Evolutionary conservation across 805 yeast species (phyloP).

Genomic region (Pichia rugopelliculosa): DNA sequence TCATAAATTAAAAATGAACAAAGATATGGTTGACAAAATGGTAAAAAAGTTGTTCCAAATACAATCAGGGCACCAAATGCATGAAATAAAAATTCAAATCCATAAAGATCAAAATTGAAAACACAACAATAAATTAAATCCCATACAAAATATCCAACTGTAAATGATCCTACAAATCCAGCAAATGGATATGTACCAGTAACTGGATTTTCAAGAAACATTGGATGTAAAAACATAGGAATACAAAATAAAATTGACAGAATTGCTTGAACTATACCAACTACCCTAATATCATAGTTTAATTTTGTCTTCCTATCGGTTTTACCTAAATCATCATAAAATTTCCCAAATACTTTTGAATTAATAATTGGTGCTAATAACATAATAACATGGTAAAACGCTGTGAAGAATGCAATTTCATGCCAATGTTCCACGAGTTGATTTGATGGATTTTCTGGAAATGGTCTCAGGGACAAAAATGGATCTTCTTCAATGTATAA

Average conservation of each 20-base stretch:
- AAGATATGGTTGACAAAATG: conserved; percentile 74
- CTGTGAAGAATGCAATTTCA: conserved; percentile 55
- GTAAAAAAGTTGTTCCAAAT: conserved; percentile 54
- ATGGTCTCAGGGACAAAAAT: conserved; percentile 37
- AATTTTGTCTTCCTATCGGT: conserved; percentile 38
- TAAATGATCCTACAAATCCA: conserved; percentile 63
- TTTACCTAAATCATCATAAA: conserved; percentile 36
- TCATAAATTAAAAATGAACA: conserved; percentile 83
- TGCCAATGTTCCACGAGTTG: conserved; percentile 57
- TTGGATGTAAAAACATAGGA: conserved; percentile 59
- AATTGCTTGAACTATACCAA: conserved; percentile 77
- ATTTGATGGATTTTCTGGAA: conserved; percentile 37
- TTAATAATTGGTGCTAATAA: conserved; percentile 45
- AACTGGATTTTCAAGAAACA: conserved; percentile 42
- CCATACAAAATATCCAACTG: conserved; percentile 89
- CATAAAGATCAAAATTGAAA: conserved; percentile 58
- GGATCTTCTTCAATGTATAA: conserved; percentile 32
- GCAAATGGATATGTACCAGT: conserved; percentile 70
- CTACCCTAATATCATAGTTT: conserved; percentile 87
- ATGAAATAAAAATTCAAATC: conserved; percentile 74
- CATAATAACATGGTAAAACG: conserved; percentile 54
- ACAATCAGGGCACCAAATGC: conserved; percentile 77
- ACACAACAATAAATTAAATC: conserved; percentile 64
- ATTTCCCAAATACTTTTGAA: conserved; percentile 39
- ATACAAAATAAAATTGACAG: conserved; percentile 50